Evolutionary conservation across 352 stramenopile genomes (phyloP), one percentile per base, ranked within the genome.

Genomic region (Phytophthora kernoviae): DNA sequence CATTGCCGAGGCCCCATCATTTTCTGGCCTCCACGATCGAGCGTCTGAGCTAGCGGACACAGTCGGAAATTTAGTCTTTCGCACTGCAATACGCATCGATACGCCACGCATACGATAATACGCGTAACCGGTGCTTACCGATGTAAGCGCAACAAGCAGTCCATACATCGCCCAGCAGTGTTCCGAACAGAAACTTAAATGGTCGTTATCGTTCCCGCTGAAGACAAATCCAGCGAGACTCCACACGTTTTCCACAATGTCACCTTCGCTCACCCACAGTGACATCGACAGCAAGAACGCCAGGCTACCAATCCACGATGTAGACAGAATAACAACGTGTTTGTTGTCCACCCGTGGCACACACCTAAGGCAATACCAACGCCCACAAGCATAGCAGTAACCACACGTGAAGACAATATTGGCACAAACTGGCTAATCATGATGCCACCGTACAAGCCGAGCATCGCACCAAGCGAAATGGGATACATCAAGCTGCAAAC

Each of bases 21-120:
- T 68, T 2, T 81, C 55, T 0, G 81, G 77, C 40, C 76, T 81
- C 72, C 87, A 90, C 17, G 84, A 75, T 1, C 87, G 81, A 11
- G 85, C 87, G 21, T 94, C 87, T 1, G 84, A 93, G 37, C 87
- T 91, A 2, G 87, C 87, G 26, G 83, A 91, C 10, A 94, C 78
- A 2, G 76, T 54, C 1, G 82, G 62, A 36, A 77, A 85, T 41
- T 77, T 67, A 20, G 64, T 63, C 62, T 70, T 83, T n/a, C 68
- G 65, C 11, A 55, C 68, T 52, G 41, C 55, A 27, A 68, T 68
- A 14, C 69, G 61, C 33, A 87, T 50, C 14, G 48, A 50, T 22
- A 76, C 45, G 14, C 69, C 54, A 49, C 71, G 71, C 41, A 74
- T 60, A 22, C 46, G 49, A 47, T 79, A 81, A 53, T 88, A 89